Conservation (phyloP, 106 monocot species). For the Allium cepa region DNA sequence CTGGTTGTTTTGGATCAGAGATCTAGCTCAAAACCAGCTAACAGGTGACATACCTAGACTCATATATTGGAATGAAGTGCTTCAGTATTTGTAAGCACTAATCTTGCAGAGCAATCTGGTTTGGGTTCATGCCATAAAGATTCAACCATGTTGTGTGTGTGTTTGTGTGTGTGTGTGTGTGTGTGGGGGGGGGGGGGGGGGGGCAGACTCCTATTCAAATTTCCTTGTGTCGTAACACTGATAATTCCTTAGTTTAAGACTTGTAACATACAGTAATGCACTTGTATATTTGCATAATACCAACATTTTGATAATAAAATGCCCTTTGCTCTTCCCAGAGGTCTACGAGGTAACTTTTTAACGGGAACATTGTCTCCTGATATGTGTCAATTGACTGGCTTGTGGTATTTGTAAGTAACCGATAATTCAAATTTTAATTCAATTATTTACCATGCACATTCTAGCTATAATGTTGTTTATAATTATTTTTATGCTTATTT, state of each 20-base stretch:
- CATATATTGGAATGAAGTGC: constrained; percentile 95
- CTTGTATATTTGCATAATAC: not conserved
- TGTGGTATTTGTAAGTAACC: constrained; percentile 92
- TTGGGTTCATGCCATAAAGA: too few relatives aligned
- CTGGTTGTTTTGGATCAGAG: constrained; percentile 20
- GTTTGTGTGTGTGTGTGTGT: too few relatives aligned
- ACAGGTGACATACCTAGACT: constrained; percentile 84
- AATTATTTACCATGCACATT: not conserved
- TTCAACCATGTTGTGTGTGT: too few relatives aligned
- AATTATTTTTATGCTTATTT: not conserved
- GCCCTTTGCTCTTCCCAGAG: constrained; percentile 21
- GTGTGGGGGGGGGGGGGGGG: too few relatives aligned
- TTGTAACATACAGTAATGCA: not conserved
- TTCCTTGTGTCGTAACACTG: not conserved
- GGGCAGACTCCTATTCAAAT: not conserved
- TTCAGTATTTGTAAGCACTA: constrained; percentile 75
- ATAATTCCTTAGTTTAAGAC: not conserved
- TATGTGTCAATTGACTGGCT: constrained; percentile 77
- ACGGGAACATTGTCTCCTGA: constrained; percentile 84
- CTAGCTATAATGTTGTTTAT: not conserved
- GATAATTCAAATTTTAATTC: too few relatives aligned
- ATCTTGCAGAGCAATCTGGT: not conserved
- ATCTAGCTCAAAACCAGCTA: constrained; percentile 84
- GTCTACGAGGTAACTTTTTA: constrained; percentile 73
- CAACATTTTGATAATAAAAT: not conserved